A percentile compares a stretch with the other conserved stretches of the same genome.
phyloP scores from a whole-genome alignment of 2,329 filamentous ascomycete genomes.

The Acrocalymma vagum region DNA sequence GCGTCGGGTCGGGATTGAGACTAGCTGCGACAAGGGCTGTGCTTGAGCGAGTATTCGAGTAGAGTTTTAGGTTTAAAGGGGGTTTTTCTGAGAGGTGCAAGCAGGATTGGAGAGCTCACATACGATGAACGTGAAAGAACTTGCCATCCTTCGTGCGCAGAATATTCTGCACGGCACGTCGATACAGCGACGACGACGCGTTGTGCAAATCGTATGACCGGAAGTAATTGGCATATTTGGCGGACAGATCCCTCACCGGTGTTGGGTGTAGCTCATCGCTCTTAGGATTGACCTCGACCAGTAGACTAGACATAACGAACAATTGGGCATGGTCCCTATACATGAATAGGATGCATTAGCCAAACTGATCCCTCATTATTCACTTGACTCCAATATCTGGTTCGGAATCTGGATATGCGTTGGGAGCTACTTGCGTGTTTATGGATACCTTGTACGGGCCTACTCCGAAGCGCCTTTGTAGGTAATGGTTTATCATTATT shows the following conservation, averaged over 20 bases:
- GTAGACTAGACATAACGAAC: constrained; percentile 43
- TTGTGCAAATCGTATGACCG: not conserved
- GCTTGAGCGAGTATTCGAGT: too few relatives aligned
- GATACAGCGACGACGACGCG: not conserved
- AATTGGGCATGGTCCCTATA: constrained; percentile 45
- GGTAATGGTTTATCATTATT: constrained; percentile 47
- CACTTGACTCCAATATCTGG: too few relatives aligned
- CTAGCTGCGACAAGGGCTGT: too few relatives aligned
- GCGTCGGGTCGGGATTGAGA: not conserved
- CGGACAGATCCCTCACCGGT: constrained; percentile 40
- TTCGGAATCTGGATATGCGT: too few relatives aligned
- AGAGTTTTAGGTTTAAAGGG: too few relatives aligned
- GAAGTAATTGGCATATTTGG: not conserved
- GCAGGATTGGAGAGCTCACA: not conserved
- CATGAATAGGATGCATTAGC: constrained; percentile 2
- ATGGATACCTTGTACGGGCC: constrained; percentile 47
- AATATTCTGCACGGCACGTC: not conserved
- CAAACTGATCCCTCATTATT: too few relatives aligned
- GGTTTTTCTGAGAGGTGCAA: not conserved
- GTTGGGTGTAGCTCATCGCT: constrained; percentile 23
- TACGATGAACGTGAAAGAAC: not conserved
- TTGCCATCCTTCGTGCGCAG: not conserved
- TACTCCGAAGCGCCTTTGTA: constrained; percentile 51
- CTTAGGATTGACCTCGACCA: constrained; percentile 34
- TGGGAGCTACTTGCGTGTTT: constrained; percentile 46